Percentiles rank a stretch among this genome's conserved stretches.
phyloP scores from a whole-genome alignment of 2,329 filamentous ascomycete genomes.

The Cordyceps cateniannulata region DNA sequence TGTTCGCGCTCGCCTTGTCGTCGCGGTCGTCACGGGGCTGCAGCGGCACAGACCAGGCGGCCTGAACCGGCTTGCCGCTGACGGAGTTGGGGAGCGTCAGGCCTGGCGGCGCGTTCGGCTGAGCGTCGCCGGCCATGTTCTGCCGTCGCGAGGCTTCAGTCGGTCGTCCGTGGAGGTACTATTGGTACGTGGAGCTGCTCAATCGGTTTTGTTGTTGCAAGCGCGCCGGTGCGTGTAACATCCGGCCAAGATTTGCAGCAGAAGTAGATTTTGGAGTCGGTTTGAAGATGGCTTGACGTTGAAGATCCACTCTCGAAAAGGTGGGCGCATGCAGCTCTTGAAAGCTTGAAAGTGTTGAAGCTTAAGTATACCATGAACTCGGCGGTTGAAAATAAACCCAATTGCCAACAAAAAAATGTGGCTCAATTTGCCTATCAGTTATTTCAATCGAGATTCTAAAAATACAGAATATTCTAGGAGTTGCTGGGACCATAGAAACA shows the following conservation, averaged over 20 bases:
- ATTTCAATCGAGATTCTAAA: too few species aligned
- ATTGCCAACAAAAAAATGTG: too few species aligned
- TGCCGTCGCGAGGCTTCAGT: neutral
- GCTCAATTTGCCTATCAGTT: too few species aligned
- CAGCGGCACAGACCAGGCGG: conserved; percentile 7
- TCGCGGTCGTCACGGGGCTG: conserved; percentile 13
- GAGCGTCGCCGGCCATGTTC: conserved; percentile 1
- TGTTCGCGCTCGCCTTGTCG: conserved; percentile 16
- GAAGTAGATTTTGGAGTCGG: neutral
- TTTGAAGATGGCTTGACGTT: neutral
- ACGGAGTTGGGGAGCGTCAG: conserved; percentile 5
- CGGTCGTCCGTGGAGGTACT: neutral
- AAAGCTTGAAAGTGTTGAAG: too few species aligned
- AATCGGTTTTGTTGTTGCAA: neutral
- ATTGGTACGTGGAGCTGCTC: neutral
- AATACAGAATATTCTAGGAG: too few species aligned
- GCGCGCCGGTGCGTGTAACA: neutral
- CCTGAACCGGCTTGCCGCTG: conserved; percentile 5
- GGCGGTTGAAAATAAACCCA: too few species aligned
- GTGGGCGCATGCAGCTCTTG: neutral
- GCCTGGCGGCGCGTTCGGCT: neutral
- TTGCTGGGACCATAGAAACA: too few species aligned
- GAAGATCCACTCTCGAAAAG: conserved; percentile 5
- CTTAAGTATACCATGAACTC: too few species aligned
- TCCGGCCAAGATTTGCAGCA: neutral